These are phyloP conservation scores for Cucurbita pepo DNA, from an alignment of 306 rosid genomes.

Conservation along the genomic window DNA sequence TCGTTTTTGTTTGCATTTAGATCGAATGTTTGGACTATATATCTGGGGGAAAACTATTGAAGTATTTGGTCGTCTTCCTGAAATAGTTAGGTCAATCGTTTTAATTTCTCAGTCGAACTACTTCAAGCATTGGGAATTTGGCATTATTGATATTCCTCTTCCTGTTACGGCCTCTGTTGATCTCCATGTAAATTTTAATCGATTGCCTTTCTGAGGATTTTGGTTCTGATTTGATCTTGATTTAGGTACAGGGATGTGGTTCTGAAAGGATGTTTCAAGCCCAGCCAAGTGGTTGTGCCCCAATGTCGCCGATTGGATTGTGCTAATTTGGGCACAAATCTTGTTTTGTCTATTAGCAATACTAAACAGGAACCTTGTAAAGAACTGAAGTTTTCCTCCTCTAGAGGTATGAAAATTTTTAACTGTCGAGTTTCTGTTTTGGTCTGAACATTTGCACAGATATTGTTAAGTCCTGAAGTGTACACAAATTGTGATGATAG, in stretches of 20 bases:
- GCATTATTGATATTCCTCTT: not conserved
- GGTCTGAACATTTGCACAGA: not conserved
- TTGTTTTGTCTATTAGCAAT: not conserved
- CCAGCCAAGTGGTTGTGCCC: not conserved
- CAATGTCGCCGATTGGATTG: not conserved
- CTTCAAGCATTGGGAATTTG: not conserved
- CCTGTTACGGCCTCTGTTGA: not conserved
- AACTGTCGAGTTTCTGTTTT: not conserved
- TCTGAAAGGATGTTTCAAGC: constrained; percentile 2
- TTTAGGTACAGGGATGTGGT: constrained; percentile 14
- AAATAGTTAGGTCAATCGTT: not conserved
- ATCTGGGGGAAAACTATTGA: not conserved
- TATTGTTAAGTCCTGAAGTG: not conserved
- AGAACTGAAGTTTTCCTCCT: not conserved
- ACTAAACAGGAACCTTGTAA: not conserved
- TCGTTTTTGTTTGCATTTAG: not conserved
- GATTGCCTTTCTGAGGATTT: not conserved
- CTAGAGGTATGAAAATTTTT: constrained; percentile 11
- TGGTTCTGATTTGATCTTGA: not conserved
- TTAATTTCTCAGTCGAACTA: not conserved
- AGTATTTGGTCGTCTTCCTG: not conserved
- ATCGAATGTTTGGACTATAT: not conserved
- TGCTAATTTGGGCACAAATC: not conserved
- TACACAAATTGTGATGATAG: not conserved
- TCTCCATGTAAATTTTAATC: not conserved